Conservation (phyloP, 2,329 filamentous ascomycete genomes). For the Penicillium aurantiogriseum region DNA sequence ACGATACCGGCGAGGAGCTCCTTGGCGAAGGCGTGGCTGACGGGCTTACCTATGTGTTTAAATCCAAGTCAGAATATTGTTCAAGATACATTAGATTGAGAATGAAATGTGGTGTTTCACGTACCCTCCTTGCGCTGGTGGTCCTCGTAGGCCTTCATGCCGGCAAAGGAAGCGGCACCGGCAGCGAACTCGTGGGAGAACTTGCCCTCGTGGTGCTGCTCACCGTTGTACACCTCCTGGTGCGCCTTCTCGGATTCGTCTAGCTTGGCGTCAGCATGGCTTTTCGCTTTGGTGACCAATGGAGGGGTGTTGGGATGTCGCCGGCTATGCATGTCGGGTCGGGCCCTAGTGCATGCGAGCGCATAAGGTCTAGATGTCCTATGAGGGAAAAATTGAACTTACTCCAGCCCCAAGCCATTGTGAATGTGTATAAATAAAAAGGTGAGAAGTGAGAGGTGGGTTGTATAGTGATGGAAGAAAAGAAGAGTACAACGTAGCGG, state of each 20-base stretch:
- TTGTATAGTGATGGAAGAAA: slow-evolving; percentile 8
- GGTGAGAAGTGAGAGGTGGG: slow-evolving; percentile 1
- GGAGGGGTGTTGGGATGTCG: not conserved
- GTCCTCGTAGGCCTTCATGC: slow-evolving; percentile 78
- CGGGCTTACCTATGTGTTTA: slow-evolving; percentile 60
- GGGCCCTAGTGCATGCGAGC: slow-evolving; percentile 3
- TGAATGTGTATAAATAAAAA: slow-evolving; percentile 18
- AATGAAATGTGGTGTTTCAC: slow-evolving; percentile 14
- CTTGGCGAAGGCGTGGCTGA: slow-evolving; percentile 74
- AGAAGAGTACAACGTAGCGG: not conserved
- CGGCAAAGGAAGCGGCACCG: slow-evolving; percentile 73
- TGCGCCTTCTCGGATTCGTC: slow-evolving; percentile 55
- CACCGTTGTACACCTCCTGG: slow-evolving; percentile 53
- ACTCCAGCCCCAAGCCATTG: slow-evolving; percentile 40
- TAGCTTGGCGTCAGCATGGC: slow-evolving; percentile 25
- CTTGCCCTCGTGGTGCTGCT: slow-evolving; percentile 57
- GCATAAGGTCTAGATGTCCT: not conserved
- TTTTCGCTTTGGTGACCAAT: not conserved
- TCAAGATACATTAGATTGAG: not conserved
- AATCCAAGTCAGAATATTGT: not conserved
- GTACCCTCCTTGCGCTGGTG: slow-evolving; percentile 67
- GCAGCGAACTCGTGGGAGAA: slow-evolving; percentile 72
- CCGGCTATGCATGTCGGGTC: slow-evolving; percentile 5
- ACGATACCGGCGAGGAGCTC: slow-evolving; percentile 71
- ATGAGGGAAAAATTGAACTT: slow-evolving; percentile 16